Evolutionary conservation across 495 filamentous ascomycete genomes (phyloP), one percentile per base, ranked within the genome.

Genomic region (Pyrenopolyporus hunteri): DNA sequence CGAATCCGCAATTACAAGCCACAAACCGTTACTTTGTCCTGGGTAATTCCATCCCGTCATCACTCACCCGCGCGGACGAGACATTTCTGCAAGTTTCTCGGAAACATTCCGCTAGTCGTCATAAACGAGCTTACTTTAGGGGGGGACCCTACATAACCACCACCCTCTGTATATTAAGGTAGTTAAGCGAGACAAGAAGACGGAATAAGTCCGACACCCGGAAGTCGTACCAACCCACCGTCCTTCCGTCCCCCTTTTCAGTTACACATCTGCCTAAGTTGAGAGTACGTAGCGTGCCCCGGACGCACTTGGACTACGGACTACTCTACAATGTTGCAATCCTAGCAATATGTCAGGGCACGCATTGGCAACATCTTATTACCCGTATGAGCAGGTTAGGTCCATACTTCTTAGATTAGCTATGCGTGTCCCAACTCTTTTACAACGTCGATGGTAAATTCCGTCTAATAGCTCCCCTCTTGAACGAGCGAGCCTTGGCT

Each of bases 11-110:
- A 40, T 42, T 10, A 23, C 19, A 42, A 6, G 23, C 23, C 33
- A 26, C 32, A 46, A 44, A 29, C 19, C 37, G 35, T 43, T 50
- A 51, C 37, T 45, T 42, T 37, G 35, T 59, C 9, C 22, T 23
- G 35, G 31, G 22, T 29, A 13, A 33, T 36, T 11, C 23, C 47
- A 8, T 46, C 31, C 16, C 49, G 42, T 25, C 25, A 28, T 25
- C 25, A 28, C 54, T 20, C 43, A 19, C 17, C 32, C 50, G 29
- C 28, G 20, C 13, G 28, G 26, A 28, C 57, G 45, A 49, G 17
- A 61, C 58, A 61, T 57, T 45, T 39, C 52, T 25, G 45, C 11
- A 51, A 40, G 19, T 47, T 14, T 63, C 40, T 57, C 53, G 52
- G 59, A 48, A 42, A 42, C 28, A 58, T 58, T 64, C 60, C 60